These are phyloP conservation scores for Starmerella scarabaei DNA, from an alignment of 805 yeast genomes.

Conservation along the genomic window DNA sequence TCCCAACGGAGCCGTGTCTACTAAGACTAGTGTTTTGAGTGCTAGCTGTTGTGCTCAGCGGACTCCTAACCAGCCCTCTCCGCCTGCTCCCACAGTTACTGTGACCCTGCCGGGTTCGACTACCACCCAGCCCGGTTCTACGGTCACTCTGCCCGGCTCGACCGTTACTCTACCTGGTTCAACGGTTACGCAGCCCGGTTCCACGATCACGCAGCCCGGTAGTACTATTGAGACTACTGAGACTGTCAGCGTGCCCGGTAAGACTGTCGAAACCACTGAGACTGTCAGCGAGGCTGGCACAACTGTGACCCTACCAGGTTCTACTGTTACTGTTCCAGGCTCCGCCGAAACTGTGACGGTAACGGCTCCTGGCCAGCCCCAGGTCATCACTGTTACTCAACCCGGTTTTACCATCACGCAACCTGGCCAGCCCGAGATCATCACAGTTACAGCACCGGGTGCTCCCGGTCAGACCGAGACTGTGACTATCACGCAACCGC, in stretches of 20 bases:
- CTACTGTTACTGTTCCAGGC: conserved; percentile 12
- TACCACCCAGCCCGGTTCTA: conserved; percentile 16
- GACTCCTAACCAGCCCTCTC: conserved; percentile 1
- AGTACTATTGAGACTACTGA: conserved; percentile 7
- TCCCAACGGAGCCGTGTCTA: conserved; percentile 42
- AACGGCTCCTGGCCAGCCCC: conserved; percentile 14
- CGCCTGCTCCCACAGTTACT: no score
- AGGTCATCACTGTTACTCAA: conserved; percentile 17
- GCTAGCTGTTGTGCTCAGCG: conserved; percentile 15
- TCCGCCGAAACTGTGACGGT: conserved; percentile 14
- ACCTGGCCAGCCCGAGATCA: conserved; percentile 2
- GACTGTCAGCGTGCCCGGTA: conserved; percentile 5
- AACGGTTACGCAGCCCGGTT: conserved; percentile 12
- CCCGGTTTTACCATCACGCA: conserved; percentile 1
- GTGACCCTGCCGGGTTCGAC: conserved; percentile 19
- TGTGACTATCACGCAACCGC: conserved; percentile 10
- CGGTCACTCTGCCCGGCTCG: conserved; percentile 7
- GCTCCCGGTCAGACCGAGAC: conserved; percentile 4
- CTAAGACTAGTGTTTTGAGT: conserved; percentile 20
- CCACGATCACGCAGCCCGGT: conserved; percentile 14
- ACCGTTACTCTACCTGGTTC: conserved; percentile 18
- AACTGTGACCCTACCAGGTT: conserved; percentile 15
- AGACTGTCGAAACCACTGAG: conserved; percentile 2
- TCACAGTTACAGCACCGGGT: conserved; percentile 17
- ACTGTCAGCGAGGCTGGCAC: conserved; percentile 9